Evolutionary conservation across 805 yeast species (phyloP), one percentile per base, ranked within the genome.

Genomic region (Ogataea nitratoaversa): DNA sequence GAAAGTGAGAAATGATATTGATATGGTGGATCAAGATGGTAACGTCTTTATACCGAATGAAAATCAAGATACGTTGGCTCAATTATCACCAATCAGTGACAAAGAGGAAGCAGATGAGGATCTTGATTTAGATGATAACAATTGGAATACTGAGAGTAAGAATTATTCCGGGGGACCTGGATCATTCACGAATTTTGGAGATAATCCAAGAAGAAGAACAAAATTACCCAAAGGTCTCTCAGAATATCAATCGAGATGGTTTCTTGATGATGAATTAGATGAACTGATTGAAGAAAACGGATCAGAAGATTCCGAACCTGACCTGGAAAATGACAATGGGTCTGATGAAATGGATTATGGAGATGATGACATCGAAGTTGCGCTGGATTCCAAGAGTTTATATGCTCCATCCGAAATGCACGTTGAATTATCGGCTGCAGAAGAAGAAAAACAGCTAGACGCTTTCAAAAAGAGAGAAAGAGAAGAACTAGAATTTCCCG

Each of bases 401-500:
- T 44, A 61, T 30, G 51, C 42, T 20, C 50, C 57, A 36, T 49
- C 70, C 4, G 91, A 82, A 46, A 71, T 72, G 69, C 82, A 79
- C 56, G 79, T 79, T 40, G 96, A 88, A 28, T 65, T 88, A 37
- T 68, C 83, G 1, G 79, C 82, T 25, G 96, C 86, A 52, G 96
- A 88, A 52, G 96, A 87, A 60, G 79, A 78, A 44, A 74, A 79
- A 52, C 96, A 90, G 63, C 69, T 88, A 46, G 67, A 73, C 41
- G 75, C 72, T 53, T 89, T 72, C 66, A 77, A 93, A 51, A 71
- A 70, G 30, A 62, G 77, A 46, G 96, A 80, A 49, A 75, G 76
- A 44, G 97, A 90, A 40, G 97, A 88, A 59, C 72, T 78, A 27
- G 96, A 90, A 53, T 93, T 89, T 70, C 98, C 98, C 0, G 99